Evolutionary conservation across 192 early-diverging fungal species (phyloP), one percentile per base, ranked within the genome.

Genomic region (Endogone sp.): DNA sequence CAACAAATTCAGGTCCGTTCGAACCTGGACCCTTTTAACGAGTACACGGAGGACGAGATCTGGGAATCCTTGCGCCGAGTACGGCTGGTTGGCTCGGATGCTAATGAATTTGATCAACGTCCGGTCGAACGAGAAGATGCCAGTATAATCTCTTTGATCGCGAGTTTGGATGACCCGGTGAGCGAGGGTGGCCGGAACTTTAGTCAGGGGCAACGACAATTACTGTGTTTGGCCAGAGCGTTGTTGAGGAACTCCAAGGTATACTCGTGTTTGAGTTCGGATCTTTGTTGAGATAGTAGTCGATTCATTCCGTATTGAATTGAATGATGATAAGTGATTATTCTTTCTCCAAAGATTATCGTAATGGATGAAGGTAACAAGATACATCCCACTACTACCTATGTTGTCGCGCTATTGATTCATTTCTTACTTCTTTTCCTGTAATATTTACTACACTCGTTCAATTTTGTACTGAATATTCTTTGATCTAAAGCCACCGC

Each of bases 1-100:
- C 16, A 6, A 49, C 16, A 6, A 16, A 49, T 49, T 16, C 59
- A 60, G 59, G 27, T 60, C 27, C 83, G 95, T n/a, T 90, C 91
- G 63, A 98, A 98, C 75, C 74, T 99, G 22, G 96, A 99, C 73
- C 95, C 95, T 6, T 92, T 94, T 72, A 80, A 73, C 56, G 89
- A 93, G 74, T 88, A 88, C 73, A 78, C 73, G 24, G 97, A 99
- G 57, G 79, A 83, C 62, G 77, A 85, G 23, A 76, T 98, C n/a
- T 95, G 89, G 89, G 83, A 86, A 21, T 87, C 90, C 4, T 81
- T 99, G 30, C 75, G 80, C 56, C 77, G 92, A 4, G 92, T 95
- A 3, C 88, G 90, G 59, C 59, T 60, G 6, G 37, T 16, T 1
- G 37, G 16, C 16, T 6, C 37, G 37, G 37, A 49, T 6, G 6